Evolutionary conservation across 176 grass and related monocot species (phyloP).

Genomic region (Carex pumila): DNA sequence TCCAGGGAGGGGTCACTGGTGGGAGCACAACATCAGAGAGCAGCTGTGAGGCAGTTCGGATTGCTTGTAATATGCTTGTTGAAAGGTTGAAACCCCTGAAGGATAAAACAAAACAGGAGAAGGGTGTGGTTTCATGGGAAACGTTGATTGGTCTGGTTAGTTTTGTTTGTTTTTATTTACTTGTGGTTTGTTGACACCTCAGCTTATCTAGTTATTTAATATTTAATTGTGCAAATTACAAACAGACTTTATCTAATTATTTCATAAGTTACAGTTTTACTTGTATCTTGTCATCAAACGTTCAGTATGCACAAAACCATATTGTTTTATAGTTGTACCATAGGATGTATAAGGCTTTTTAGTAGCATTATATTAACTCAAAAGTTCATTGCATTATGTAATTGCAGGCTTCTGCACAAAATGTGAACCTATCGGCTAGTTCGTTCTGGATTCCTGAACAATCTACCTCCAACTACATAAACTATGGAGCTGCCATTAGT

Average conservation of each 20-base stretch:
- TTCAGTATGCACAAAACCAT: neutral
- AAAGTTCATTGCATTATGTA: neutral
- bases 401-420: slow-evolving; percentile 40
- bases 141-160: slow-evolving; percentile 51
- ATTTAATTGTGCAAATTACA: neutral
- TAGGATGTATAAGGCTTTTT: neutral
- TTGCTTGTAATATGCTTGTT: slow-evolving; percentile 39
- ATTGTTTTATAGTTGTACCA: neutral
- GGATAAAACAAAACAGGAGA: slow-evolving; percentile 42
- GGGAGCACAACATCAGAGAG: slow-evolving; percentile 81
- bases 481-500: slow-evolving; percentile 70
- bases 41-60: slow-evolving; percentile 62
- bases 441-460: slow-evolving; percentile 48
- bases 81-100: slow-evolving; percentile 65
- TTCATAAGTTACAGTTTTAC: neutral
- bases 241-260: neutral
- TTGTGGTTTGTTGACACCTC: neutral
- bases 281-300: neutral
- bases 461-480: slow-evolving; percentile 36
- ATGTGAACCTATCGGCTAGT: slow-evolving; percentile 52
- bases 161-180: neutral
- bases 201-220: neutral
- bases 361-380: neutral
- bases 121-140: slow-evolving; percentile 39
- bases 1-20: slow-evolving; percentile 65